These are phyloP conservation scores for Geotrichum phurueaensis DNA, from an alignment of 1,139 yeast genomes.

Conservation along the genomic window DNA sequence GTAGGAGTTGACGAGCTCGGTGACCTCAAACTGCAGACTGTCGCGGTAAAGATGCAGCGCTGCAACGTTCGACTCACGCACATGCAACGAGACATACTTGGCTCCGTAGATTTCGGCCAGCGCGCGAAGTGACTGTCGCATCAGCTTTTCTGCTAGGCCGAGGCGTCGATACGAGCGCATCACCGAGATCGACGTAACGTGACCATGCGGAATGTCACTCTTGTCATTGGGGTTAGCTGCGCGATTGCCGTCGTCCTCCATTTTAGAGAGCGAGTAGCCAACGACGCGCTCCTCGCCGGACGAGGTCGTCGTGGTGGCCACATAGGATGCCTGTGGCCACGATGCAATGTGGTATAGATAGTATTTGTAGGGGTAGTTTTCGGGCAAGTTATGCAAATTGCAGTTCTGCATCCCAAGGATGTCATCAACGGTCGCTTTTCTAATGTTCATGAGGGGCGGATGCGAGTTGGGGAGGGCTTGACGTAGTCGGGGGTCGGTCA, in stretches of 20 bases:
- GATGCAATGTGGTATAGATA: conserved; percentile 88
- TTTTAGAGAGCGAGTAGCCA: conserved; percentile 90
- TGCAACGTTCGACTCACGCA: conserved; percentile 87
- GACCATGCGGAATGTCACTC: conserved; percentile 78
- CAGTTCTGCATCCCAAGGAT: conserved; percentile 96
- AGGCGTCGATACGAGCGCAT: conserved; percentile 92
- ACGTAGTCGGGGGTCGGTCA: not conserved
- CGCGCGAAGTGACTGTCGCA: conserved; percentile 81
- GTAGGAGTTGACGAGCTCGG: conserved; percentile 75
- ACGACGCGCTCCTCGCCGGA: conserved; percentile 63
- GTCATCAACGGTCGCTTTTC: conserved; percentile 83
- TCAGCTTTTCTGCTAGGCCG: conserved; percentile 90
- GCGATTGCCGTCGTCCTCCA: conserved; percentile 59
- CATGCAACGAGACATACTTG: conserved; percentile 83
- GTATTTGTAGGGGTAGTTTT: conserved; percentile 85
- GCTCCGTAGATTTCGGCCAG: conserved; percentile 80
- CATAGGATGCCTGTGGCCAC: conserved; percentile 98
- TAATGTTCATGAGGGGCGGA: conserved; percentile 51
- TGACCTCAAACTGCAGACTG: conserved; percentile 72
- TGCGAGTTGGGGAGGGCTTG: not conserved
- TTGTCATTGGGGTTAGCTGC: conserved; percentile 47
- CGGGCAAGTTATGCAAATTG: conserved; percentile 87
- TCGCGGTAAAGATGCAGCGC: conserved; percentile 89
- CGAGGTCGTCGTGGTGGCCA: conserved; percentile 68
- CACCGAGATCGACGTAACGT: conserved; percentile 86